Base-by-base conservation (phyloP, 2,329 filamentous ascomycete genomes). In the Tolypocladium cylindrosporum region DNA sequence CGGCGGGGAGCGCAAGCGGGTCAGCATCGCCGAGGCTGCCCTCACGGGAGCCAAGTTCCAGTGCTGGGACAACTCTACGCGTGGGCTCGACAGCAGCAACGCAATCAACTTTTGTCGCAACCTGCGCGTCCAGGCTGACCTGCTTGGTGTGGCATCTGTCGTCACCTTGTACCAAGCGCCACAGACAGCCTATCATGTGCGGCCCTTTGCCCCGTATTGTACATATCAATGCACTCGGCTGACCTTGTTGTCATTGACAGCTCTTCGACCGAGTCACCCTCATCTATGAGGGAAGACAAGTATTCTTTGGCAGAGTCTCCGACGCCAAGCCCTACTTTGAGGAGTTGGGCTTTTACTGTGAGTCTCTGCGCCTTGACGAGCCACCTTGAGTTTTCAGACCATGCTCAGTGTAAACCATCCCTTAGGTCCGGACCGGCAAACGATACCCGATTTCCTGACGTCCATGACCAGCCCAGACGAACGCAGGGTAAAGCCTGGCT, bases 131-230 rank as follows among this genome's bases (percentile, higher is more conserved):
- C 81, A 86, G 68, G 84, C 85, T 1, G 85, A 90, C 66, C 78
- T 90, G 40, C 86, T 85, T 60, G 79, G 79, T 60, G 83, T 75
- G 67, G 87, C 86, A 2, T 83, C 86, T 34, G 80, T 80, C 60
- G 87, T 90, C 39, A 87, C 87, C 61, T 90, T 90, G 70, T 90
- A 90, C 72, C 87, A 90, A 70, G 82, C 87, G 3, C 81, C 82
- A 0, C 82, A 85, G 68, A 76, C 72, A 55, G 81, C 81, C 58
- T 90, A 88, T 67, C 86, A 88, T 64, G 31, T 34, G 31, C 31
- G 31, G 5, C 31, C 31, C 31, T 34, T 34, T 34, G 31, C 31
- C 4, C 31, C 31, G 31, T 34, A 34, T 34, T 34, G 31, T 34
- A 34, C 7, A 34, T 5, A 8, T 7, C 5, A 34, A 34, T 34